A percentile compares a stretch with the other conserved stretches of the same genome.
These are phyloP conservation scores for Xylaria grammica DNA, from an alignment of 495 filamentous ascomycete species.

Conservation along the genomic window DNA sequence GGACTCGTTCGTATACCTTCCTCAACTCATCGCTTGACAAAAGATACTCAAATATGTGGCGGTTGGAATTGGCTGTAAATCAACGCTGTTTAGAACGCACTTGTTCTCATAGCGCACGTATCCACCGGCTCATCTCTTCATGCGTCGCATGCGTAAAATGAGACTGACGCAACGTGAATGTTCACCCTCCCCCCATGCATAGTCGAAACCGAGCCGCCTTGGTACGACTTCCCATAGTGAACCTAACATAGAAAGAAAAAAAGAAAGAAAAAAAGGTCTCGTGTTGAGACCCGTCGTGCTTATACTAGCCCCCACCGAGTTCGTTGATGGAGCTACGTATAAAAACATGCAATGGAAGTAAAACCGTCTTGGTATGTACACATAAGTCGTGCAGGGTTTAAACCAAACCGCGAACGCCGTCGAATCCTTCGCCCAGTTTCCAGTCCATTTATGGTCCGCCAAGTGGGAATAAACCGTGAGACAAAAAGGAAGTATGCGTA, in stretches of 20 bases:
- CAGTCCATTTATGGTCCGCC: not conserved
- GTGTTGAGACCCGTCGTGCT: conserved; percentile 1
- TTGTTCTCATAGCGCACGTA: conserved; percentile 6
- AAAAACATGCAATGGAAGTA: not conserved
- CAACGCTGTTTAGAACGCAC: conserved; percentile 1
- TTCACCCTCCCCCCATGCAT: not conserved
- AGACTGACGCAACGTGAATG: not conserved
- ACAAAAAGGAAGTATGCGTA: not conserved
- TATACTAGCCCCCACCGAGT: not conserved
- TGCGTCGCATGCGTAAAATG: conserved; percentile 4
- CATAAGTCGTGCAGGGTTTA: not conserved
- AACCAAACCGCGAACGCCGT: conserved; percentile 8
- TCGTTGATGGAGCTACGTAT: not conserved
- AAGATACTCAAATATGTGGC: not conserved
- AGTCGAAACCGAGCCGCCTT: not conserved
- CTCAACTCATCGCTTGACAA: not conserved
- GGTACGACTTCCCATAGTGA: not conserved
- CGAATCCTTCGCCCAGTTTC: not conserved
- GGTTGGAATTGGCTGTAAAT: not conserved
- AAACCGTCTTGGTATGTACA: conserved; percentile 10
- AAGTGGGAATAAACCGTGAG: not conserved
- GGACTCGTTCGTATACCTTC: not conserved
- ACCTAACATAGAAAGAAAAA: conserved; percentile 1
- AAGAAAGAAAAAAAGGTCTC: not conserved
- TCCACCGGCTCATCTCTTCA: conserved; percentile 15